These are phyloP conservation scores for Phytophthora europaea DNA, from an alignment of 352 stramenopile genomes.

Conservation along the genomic window DNA sequence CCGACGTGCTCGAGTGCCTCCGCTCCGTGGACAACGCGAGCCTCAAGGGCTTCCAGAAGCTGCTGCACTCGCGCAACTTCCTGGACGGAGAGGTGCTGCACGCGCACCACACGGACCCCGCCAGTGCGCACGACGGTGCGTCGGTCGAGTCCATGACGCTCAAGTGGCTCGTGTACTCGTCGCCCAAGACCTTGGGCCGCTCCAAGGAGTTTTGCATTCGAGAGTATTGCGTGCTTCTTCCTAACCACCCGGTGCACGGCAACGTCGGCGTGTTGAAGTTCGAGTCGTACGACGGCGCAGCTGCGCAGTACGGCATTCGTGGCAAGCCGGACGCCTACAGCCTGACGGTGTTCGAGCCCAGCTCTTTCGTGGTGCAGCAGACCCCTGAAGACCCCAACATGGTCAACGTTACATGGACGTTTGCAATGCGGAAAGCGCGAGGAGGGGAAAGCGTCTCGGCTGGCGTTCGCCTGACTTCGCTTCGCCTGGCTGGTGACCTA, in stretches of 20 bases:
- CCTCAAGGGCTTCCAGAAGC: slow-evolving; percentile 77
- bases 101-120: slow-evolving; percentile 48
- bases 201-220: slow-evolving; percentile 87
- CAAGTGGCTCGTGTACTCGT: slow-evolving; percentile 87
- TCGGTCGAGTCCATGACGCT: slow-evolving; percentile 75
- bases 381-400: slow-evolving; percentile 70
- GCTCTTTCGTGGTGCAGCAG: slow-evolving; percentile 78
- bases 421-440: slow-evolving; percentile 83
- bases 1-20: slow-evolving; percentile 83
- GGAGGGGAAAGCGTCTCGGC: slow-evolving; percentile 74
- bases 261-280: slow-evolving; percentile 79
- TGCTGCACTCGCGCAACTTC: slow-evolving; percentile 79
- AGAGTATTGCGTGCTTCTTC: slow-evolving; percentile 80
- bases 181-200: slow-evolving; percentile 78
- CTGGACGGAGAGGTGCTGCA: slow-evolving; percentile 86
- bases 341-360: slow-evolving; percentile 82
- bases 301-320: slow-evolving; percentile 77
- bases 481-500: slow-evolving; percentile 71
- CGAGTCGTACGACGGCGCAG: slow-evolving; percentile 85
- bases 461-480: slow-evolving; percentile 71
- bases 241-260: slow-evolving; percentile 67
- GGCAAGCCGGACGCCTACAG: slow-evolving; percentile 82
- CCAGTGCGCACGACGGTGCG: slow-evolving; percentile 16
- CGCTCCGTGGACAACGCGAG: slow-evolving; percentile 66
- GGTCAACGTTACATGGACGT: slow-evolving; percentile 74